Base-by-base conservation (phyloP, 257 asterid genomes). In the Solanum lycopersicoides region DNA sequence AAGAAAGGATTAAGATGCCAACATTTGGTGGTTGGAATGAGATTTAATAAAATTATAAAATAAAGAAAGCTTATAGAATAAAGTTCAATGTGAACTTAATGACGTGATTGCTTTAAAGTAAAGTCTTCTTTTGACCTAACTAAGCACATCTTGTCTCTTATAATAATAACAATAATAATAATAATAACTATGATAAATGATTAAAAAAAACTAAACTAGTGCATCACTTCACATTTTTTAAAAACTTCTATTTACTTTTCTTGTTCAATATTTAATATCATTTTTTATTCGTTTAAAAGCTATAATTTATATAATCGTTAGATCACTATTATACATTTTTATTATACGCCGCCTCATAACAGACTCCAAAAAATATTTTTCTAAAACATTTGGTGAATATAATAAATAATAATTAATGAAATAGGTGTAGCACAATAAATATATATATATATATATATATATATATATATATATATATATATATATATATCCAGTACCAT, bases 91-190 rank as follows among this genome's bases (percentile, higher is more conserved):
- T 13, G 53, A 90, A 83, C 59, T 86, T 90, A 87, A 68, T 91
- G 45, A 83, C 69, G 86, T 23, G 86, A 82, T 91, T 87, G 91
- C 93, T 91, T 91, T 65, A 66, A 90, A 89, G 92, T 86, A 84
- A 91, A 90, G 94, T 87, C 86, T 86, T 66, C 85, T 80, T 69
- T 34, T 56, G 85, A 88, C 89, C 86, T 60, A 87, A 74, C 88
- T 35, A 50, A 50, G 63, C 84, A 47, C 42, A 63, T 88, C 65
- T 76, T 71, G 30, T 80, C 85, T 80, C 44, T 28, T 80, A 53
- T 83, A 50, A 53, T 47, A 56, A 53, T 53, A 53, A 53, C 2
- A 39, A 39, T 39, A 68, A 73, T 72, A 72, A 72, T 18, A 25
- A 21, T 35, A 7, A 35, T 35, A 35, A 50, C n/a, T n/a, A 53